Percentiles rank a stretch among this genome's conserved stretches.
These are phyloP conservation scores for Plantago major DNA, from an alignment of 257 asterid species.

Conservation along the genomic window DNA sequence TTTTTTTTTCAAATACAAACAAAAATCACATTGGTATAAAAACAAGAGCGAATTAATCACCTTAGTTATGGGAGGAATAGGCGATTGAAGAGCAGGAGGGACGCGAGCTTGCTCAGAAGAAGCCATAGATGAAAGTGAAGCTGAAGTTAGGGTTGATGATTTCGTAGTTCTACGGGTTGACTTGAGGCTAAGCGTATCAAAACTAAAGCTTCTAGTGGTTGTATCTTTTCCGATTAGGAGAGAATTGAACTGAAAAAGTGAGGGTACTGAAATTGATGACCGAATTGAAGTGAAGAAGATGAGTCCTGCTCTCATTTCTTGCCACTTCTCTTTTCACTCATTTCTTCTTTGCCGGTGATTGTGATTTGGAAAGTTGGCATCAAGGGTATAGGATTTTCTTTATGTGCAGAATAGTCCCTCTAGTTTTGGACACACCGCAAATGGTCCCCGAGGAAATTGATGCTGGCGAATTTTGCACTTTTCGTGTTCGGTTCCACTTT, in stretches of 20 bases:
- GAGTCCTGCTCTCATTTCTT: conserved; percentile 27
- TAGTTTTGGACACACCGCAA: not conserved
- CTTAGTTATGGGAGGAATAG: conserved; percentile 64
- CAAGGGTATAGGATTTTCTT: not conserved
- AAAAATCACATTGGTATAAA: not conserved
- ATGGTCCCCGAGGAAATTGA: too few species aligned
- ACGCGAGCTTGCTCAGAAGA: conserved; percentile 68
- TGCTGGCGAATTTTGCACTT: too few species aligned
- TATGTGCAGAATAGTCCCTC: not conserved
- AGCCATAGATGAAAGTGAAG: conserved; percentile 57
- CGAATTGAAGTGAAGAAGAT: conserved; percentile 17
- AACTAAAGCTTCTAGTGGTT: conserved; percentile 12
- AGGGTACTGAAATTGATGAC: conserved; percentile 18
- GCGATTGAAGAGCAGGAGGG: conserved; percentile 52
- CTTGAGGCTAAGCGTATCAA: not conserved
- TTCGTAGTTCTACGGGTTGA: conserved; percentile 23
- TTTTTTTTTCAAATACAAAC: not conserved
- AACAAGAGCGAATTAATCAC: conserved; percentile 13
- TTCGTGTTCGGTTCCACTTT: too few species aligned
- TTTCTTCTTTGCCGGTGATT: not conserved
- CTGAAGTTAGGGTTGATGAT: conserved; percentile 22
- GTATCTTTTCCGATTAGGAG: conserved; percentile 16
- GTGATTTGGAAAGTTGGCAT: not conserved
- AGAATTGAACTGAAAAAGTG: conserved; percentile 30
- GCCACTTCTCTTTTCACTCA: not conserved